Evolutionary conservation across 1,284 basidiomycete genomes (phyloP).

Genomic region (Takashimella tepidaria): DNA sequence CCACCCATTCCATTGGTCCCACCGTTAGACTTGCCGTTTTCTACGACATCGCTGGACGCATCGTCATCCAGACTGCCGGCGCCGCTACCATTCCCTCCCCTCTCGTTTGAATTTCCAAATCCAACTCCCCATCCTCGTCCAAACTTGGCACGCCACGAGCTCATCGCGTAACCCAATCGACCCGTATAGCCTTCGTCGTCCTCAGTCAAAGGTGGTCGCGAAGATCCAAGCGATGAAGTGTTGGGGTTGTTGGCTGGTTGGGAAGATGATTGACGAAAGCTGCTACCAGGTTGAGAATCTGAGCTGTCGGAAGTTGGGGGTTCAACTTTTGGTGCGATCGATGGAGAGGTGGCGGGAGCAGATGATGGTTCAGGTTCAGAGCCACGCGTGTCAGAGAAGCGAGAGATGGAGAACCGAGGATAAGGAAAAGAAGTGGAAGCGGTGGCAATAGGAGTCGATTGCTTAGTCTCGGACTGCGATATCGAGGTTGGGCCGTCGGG

Average conservation of each 20-base stretch:
- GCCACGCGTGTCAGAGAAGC: constrained; percentile 15
- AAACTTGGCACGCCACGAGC: constrained; percentile 21
- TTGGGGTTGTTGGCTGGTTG: background rate
- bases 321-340: background rate
- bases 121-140: constrained; percentile 20
- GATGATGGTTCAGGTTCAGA: constrained; percentile 9
- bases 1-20: too few relatives aligned
- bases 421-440: constrained; percentile 6
- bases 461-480: too few relatives aligned
- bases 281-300: constrained; percentile 5
- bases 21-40: background rate
- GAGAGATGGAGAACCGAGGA: constrained; percentile 10
- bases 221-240: background rate
- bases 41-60: background rate
- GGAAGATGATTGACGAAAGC: constrained; percentile 3
- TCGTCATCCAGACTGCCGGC: constrained; percentile 16
- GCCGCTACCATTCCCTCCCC: constrained; percentile 25
- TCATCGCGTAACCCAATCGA: constrained; percentile 6
- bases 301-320: background rate
- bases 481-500: background rate
- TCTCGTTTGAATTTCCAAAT: constrained; percentile 35
- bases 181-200: background rate
- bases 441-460: constrained; percentile 11
- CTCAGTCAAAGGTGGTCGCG: background rate
- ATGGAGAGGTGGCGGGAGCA: background rate